Evolutionary conservation across 148 eudicot genomes (phyloP).

Genomic region (Vaccinium macrocarpon): DNA sequence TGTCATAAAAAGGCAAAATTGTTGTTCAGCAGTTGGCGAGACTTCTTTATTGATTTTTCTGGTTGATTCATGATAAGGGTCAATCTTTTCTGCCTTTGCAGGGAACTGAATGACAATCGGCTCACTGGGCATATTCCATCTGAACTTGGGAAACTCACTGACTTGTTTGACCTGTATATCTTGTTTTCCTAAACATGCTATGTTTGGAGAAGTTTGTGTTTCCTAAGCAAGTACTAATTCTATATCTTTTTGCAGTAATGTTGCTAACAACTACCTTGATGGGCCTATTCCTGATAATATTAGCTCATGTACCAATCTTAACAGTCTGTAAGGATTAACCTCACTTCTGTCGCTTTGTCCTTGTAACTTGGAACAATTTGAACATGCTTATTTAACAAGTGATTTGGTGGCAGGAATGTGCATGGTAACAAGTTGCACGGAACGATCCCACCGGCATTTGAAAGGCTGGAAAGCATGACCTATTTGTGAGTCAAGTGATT

Average conservation of each 20-base stretch:
- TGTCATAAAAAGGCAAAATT: background rate
- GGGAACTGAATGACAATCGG: slow-evolving; percentile 88
- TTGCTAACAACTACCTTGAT: slow-evolving; percentile 78
- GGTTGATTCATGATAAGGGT: background rate
- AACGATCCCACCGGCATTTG: slow-evolving; percentile 70
- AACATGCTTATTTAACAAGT: background rate
- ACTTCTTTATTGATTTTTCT: background rate
- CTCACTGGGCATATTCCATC: slow-evolving; percentile 81
- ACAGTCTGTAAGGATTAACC: slow-evolving; percentile 71
- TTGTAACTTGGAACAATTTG: background rate
- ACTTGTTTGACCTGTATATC: slow-evolving; percentile 87
- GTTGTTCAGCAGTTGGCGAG: background rate
- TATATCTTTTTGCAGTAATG: slow-evolving; percentile 49
- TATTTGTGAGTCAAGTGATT: slow-evolving; percentile 60
- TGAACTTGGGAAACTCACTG: slow-evolving; percentile 89
- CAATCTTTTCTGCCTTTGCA: slow-evolving; percentile 17
- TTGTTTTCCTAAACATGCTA: background rate
- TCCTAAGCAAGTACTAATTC: slow-evolving; percentile 5
- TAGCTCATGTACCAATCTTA: slow-evolving; percentile 90
- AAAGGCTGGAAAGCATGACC: slow-evolving; percentile 93
- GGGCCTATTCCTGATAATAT: slow-evolving; percentile 85
- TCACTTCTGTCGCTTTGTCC: background rate
- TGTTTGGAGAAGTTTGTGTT: background rate
- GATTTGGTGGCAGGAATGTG: slow-evolving; percentile 50
- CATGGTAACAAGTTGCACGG: slow-evolving; percentile 85